phyloP scores from a whole-genome alignment of 495 filamentous ascomycete genomes.

The Aspergillus baeticus region DNA sequence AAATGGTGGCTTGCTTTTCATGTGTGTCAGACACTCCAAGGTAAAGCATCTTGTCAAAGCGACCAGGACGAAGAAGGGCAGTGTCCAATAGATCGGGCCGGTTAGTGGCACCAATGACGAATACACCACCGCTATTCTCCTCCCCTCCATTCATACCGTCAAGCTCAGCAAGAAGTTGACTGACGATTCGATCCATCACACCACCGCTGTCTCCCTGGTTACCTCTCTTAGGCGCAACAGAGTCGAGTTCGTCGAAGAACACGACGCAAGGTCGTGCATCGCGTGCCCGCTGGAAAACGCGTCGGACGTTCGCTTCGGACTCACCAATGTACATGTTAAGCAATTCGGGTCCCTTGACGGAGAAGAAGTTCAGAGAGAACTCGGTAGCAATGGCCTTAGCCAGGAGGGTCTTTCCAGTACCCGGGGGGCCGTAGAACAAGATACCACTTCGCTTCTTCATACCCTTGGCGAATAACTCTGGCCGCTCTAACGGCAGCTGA shows the following conservation, averaged over 20 bases:
- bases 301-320: slow-evolving; percentile 93
- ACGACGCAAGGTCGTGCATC: slow-evolving; percentile 97
- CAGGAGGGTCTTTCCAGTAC: slow-evolving; percentile 93
- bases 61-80: slow-evolving; percentile 83
- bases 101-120: slow-evolving; percentile 97
- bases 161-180: slow-evolving; percentile 89
- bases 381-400: slow-evolving; percentile 98
- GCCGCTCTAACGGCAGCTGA: slow-evolving; percentile 85
- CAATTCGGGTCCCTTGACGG: slow-evolving; percentile 94
- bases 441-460: slow-evolving; percentile 99
- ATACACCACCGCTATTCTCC: slow-evolving; percentile 83
- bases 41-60: slow-evolving; percentile 99
- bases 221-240: slow-evolving; percentile 93
- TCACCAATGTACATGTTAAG: slow-evolving; percentile 99
- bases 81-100: slow-evolving; percentile 90
- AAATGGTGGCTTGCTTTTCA: slow-evolving; percentile 89
- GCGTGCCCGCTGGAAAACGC: slow-evolving; percentile 91
- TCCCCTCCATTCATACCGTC: slow-evolving; percentile 96
- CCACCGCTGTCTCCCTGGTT: slow-evolving; percentile 98
- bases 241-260: slow-evolving; percentile 98
- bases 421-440: slow-evolving; percentile 95
- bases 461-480: slow-evolving; percentile 94
- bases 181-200: slow-evolving; percentile 98
- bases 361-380: slow-evolving; percentile 98
- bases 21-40: slow-evolving; percentile 95